These are phyloP conservation scores for Capronia epimyces DNA, from an alignment of 2,329 filamentous ascomycete genomes.

Conservation along the genomic window DNA sequence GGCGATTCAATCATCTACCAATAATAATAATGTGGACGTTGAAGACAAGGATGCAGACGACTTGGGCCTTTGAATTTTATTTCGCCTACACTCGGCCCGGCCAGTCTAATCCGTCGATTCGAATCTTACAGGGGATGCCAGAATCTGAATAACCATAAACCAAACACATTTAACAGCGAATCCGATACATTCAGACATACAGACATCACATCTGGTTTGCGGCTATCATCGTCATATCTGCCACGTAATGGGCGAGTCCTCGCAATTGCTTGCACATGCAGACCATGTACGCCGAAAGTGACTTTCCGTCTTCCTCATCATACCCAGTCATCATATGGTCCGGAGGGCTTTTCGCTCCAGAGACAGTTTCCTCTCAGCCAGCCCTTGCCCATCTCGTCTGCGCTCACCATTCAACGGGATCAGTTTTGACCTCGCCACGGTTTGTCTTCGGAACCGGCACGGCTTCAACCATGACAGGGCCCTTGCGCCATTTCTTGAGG, in stretches of 20 bases:
- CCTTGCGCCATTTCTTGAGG: slow-evolving; percentile 52
- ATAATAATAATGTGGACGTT: not conserved
- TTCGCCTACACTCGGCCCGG: too few species aligned
- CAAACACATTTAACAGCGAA: too few species aligned
- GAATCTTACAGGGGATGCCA: too few species aligned
- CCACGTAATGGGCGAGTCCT: not conserved
- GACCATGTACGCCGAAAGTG: not conserved
- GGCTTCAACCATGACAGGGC: slow-evolving; percentile 59
- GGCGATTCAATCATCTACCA: too few species aligned
- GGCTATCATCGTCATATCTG: not conserved
- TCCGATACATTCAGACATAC: too few species aligned
- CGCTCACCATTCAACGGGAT: slow-evolving; percentile 80
- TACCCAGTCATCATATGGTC: not conserved
- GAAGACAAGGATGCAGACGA: not conserved
- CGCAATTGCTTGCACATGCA: too few species aligned
- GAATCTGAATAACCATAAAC: too few species aligned
- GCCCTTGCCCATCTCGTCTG: not conserved
- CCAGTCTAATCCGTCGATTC: too few species aligned
- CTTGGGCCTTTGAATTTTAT: not conserved
- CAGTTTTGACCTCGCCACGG: slow-evolving; percentile 72
- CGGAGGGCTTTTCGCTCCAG: not conserved
- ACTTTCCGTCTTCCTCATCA: not conserved
- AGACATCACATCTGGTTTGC: not conserved
- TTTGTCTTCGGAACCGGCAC: slow-evolving; percentile 81
- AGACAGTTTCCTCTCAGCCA: not conserved